Conservation (phyloP, 140 eudicot genomes). For the Senecio squalidus region DNA sequence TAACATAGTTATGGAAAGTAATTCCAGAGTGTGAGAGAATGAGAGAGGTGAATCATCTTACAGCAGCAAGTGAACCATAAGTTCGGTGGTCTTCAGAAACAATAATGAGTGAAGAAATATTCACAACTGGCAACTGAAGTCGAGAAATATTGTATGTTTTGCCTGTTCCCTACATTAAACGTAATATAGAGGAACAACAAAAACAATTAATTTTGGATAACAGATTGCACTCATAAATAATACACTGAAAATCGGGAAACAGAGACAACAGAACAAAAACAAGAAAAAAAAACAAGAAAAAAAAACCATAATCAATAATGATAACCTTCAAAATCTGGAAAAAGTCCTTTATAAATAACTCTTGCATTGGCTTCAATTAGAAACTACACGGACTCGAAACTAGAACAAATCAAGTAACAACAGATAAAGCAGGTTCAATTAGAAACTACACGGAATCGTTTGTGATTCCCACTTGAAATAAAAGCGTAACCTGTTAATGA, state of each 20-base stretch:
- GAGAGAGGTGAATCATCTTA: constrained; percentile 38
- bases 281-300: too few species aligned
- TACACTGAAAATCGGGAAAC: background rate
- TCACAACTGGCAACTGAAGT: constrained; percentile 81
- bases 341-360: constrained; percentile 71
- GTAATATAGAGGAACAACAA: constrained; percentile 3
- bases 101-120: constrained; percentile 54
- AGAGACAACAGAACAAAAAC: background rate
- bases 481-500: too few species aligned
- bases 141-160: constrained; percentile 65
- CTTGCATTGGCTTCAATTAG: constrained; percentile 77
- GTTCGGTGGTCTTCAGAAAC: constrained; percentile 96
- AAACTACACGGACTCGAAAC: too few species aligned
- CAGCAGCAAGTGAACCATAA: constrained; percentile 79
- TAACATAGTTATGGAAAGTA: too few species aligned
- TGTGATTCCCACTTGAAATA: too few species aligned
- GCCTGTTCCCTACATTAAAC: constrained; percentile 63
- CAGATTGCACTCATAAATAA: background rate
- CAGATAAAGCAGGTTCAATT: too few species aligned
- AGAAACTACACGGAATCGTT: too few species aligned
- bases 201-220: constrained; percentile 1
- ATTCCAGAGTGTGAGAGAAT: too few species aligned
- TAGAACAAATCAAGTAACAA: too few species aligned
- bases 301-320: background rate
- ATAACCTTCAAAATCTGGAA: constrained; percentile 73